Percentiles rank a stretch among this genome's conserved stretches.
phyloP scores from a whole-genome alignment of 2,329 filamentous ascomycete genomes.

The Cercospora sp. region DNA sequence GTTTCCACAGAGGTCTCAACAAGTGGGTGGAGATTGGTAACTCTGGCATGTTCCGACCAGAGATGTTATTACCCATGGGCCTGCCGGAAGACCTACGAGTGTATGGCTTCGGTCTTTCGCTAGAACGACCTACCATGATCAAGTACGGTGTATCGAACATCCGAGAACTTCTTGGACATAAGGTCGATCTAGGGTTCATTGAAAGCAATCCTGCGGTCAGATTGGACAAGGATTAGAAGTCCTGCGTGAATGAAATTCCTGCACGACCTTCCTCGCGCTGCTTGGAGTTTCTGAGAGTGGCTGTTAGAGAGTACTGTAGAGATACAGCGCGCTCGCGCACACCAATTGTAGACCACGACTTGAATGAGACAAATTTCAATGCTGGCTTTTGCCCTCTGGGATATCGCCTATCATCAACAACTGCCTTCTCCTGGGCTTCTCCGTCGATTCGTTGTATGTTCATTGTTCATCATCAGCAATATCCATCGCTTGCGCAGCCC shows the following conservation, averaged over 20 bases:
- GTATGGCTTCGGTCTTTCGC: conserved; percentile 87
- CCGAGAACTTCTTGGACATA: conserved; percentile 87
- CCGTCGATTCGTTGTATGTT: neutral
- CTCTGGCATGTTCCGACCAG: conserved; percentile 96
- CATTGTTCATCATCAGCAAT: neutral
- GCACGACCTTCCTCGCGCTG: neutral
- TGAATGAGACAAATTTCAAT: neutral
- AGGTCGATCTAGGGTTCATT: conserved; percentile 91
- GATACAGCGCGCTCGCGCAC: neutral
- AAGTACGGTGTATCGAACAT: conserved; percentile 81
- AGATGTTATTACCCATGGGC: conserved; percentile 96
- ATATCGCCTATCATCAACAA: neutral
- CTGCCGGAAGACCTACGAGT: conserved; percentile 87
- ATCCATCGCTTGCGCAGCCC: neutral
- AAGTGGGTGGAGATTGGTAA: conserved; percentile 98
- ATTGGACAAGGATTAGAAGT: conserved; percentile 67
- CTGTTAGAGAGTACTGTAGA: neutral
- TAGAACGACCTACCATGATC: conserved; percentile 98
- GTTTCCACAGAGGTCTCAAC: conserved; percentile 81
- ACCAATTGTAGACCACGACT: neutral
- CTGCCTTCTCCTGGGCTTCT: neutral
- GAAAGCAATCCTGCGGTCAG: conserved; percentile 87
- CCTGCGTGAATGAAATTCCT: neutral
- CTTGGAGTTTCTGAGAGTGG: neutral
- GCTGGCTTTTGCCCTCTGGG: neutral